Conservation (phyloP, 208 protist genomes). For the Trypanosoma congolense region DNA sequence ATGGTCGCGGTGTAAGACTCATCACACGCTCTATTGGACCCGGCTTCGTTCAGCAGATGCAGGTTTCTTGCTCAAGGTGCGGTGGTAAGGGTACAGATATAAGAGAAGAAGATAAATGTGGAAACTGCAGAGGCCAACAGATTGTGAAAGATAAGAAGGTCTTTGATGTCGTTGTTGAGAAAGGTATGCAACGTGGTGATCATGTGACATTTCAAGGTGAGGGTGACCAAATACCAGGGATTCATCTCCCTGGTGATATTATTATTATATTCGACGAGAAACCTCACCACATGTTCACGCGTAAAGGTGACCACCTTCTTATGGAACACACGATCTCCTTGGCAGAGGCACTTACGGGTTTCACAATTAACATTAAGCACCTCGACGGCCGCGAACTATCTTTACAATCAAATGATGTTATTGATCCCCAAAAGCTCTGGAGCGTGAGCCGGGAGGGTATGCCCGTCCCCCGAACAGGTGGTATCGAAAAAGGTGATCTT, state of each 20-base stretch:
- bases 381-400: slow-evolving; percentile 87
- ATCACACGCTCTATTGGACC: slow-evolving; percentile 92
- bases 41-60: slow-evolving; percentile 97
- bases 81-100: slow-evolving; percentile 90
- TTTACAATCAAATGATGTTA: slow-evolving; percentile 61
- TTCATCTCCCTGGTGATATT: slow-evolving; percentile 94
- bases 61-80: slow-evolving; percentile 91
- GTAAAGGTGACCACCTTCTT: slow-evolving; percentile 94
- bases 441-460: slow-evolving; percentile 90
- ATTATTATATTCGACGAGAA: slow-evolving; percentile 97
- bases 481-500: slow-evolving; percentile 86
- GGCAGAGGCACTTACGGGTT: slow-evolving; percentile 93
- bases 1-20: slow-evolving; percentile 91
- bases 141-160: slow-evolving; percentile 94
- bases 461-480: slow-evolving; percentile 85
- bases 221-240: slow-evolving; percentile 93
- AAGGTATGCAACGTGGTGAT: slow-evolving; percentile 95
- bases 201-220: slow-evolving; percentile 95
- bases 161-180: slow-evolving; percentile 96
- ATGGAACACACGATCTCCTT: slow-evolving; percentile 91
- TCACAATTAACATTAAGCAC: slow-evolving; percentile 85
- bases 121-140: slow-evolving; percentile 93
- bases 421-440: slow-evolving; percentile 86
- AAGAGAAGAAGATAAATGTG: slow-evolving; percentile 93
- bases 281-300: slow-evolving; percentile 89